These are phyloP conservation scores for Avena eriantha DNA, from an alignment of 176 grass and related monocot genomes.

Conservation along the genomic window DNA sequence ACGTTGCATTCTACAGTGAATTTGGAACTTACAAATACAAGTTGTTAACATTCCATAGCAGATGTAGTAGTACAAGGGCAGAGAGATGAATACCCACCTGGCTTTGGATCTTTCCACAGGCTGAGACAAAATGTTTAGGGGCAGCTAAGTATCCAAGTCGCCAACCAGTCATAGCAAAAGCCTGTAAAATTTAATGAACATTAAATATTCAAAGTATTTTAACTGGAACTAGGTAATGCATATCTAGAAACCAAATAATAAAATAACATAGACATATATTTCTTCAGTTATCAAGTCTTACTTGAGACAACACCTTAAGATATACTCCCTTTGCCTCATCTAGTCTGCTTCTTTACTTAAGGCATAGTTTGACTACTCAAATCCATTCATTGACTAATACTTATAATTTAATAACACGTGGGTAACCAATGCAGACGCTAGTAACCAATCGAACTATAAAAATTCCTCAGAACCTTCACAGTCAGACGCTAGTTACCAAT, in stretches of 20 bases:
- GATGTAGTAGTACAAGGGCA: background rate
- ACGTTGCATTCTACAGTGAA: too few relatives aligned
- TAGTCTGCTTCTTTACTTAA: constrained; percentile 12
- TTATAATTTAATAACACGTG: background rate
- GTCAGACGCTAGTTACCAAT: constrained; percentile 81
- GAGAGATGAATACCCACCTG: constrained; percentile 52
- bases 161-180: constrained; percentile 99
- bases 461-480: constrained; percentile 53
- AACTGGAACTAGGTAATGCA: background rate
- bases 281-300: constrained; percentile 25
- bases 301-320: background rate
- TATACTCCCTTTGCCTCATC: background rate
- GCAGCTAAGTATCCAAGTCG: constrained; percentile 91
- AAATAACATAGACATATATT: background rate
- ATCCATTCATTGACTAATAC: background rate
- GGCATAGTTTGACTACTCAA: constrained; percentile 3
- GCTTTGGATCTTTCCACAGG: constrained; percentile 94
- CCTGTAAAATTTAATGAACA: constrained; percentile 43
- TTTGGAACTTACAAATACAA: too few relatives aligned
- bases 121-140: constrained; percentile 79
- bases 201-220: constrained; percentile 31
- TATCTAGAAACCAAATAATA: constrained; percentile 15
- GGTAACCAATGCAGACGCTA: too few relatives aligned
- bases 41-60: too few relatives aligned
- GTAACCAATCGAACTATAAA: constrained; percentile 7